A percentile compares a stretch with the other conserved stretches of the same genome.
Evolutionary conservation across 1,284 basidiomycete species (phyloP).

Genomic region (Irpex lacteus): DNA sequence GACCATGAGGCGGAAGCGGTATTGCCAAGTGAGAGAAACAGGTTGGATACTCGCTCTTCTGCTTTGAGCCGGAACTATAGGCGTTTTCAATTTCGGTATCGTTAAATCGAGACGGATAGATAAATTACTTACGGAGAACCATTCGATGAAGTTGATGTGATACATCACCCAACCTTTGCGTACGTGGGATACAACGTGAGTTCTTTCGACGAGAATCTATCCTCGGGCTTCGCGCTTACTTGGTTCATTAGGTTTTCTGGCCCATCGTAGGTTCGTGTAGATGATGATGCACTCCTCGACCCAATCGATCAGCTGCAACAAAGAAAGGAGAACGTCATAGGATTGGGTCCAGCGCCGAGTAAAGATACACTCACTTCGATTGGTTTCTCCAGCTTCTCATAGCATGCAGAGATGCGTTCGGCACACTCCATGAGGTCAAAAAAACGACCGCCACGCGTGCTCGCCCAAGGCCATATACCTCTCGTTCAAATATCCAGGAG

Average conservation of each 20-base stretch:
- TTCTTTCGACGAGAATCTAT: too few relatives aligned
- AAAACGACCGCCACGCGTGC: neutral
- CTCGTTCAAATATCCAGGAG: too few relatives aligned
- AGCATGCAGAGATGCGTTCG: conserved; percentile 4
- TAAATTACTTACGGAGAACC: too few relatives aligned
- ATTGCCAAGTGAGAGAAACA: conserved; percentile 5
- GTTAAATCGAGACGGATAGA: too few relatives aligned
- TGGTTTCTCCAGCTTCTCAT: neutral
- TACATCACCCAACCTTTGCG: too few relatives aligned
- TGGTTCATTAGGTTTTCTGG: neutral
- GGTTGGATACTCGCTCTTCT: neutral
- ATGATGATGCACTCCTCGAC: conserved; percentile 3
- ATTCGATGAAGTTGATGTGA: too few relatives aligned
- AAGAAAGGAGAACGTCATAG: neutral
- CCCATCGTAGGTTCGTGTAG: neutral
- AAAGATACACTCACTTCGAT: neutral
- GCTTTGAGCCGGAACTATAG: neutral
- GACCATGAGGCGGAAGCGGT: neutral
- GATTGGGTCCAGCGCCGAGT: neutral
- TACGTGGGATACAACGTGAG: too few relatives aligned
- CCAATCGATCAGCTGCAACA: conserved; percentile 7
- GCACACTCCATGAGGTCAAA: conserved; percentile 4
- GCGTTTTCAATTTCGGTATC: too few relatives aligned
- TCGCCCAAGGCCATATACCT: neutral
- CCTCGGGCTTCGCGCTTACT: neutral